phyloP scores from a whole-genome alignment of 139 green algal species.

The Yamagishiella unicocca region DNA sequence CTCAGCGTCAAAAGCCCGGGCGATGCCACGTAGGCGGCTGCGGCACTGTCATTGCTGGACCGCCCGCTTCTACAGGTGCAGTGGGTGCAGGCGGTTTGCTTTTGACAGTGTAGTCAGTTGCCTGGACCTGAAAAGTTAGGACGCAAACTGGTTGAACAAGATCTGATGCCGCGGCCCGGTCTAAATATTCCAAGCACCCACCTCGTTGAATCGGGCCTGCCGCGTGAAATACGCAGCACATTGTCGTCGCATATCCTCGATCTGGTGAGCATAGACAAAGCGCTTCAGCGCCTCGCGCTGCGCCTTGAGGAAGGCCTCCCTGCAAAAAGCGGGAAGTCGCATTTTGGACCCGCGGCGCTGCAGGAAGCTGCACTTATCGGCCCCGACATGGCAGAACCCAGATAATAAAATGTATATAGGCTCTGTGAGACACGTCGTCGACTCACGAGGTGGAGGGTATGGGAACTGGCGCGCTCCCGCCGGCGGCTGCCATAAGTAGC shows the following conservation, averaged over 20 bases:
- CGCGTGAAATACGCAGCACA: conserved; percentile 25
- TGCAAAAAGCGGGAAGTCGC: neutral
- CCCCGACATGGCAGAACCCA: neutral
- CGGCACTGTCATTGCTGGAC: neutral
- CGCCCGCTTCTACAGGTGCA: neutral
- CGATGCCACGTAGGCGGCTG: neutral
- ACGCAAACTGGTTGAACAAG: neutral
- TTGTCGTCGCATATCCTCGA: conserved; percentile 33
- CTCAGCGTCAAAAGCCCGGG: neutral
- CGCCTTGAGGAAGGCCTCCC: conserved; percentile 4
- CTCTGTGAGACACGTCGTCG: neutral
- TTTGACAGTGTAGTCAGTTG: neutral
- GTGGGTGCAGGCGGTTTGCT: neutral
- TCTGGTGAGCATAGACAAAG: conserved; percentile 25
- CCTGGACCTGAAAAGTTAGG: neutral
- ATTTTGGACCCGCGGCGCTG: too few relatives aligned
- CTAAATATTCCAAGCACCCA: neutral
- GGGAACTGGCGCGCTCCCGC: conserved; percentile 1
- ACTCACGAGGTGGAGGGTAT: conserved; percentile 32
- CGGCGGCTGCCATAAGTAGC: neutral
- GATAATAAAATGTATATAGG: neutral
- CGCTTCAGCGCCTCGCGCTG: conserved; percentile 24
- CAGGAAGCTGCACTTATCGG: too few relatives aligned
- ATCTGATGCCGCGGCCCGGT: neutral
- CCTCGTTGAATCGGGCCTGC: neutral